Evolutionary conservation across 2,329 filamentous ascomycete species (phyloP), one percentile per base, ranked within the genome.

Genomic region (Erysiphe neolycopersici): DNA sequence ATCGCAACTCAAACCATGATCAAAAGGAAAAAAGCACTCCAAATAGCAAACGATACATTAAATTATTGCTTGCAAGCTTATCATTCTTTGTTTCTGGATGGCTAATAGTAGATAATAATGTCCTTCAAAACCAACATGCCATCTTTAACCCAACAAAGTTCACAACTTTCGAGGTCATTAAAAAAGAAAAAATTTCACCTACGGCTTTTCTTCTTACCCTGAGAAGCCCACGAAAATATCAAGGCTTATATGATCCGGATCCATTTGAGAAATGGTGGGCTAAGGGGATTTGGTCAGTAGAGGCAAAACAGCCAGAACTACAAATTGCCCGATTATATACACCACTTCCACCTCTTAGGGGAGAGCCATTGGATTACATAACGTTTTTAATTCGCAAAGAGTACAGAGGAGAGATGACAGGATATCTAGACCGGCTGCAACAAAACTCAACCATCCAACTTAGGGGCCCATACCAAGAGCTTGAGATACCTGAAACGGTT

Each of bases 281-380:
- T 38, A 65, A 70, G 45, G 78, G 79, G 4, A 67, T 91, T 37
- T 92, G 83, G 79, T 84, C 78, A 48, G 77, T 95, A 31, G 79
- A 94, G 62, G 74, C 93, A 55, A 93, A 92, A 62, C 89, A 95
- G 61, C 89, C 89, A 2, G 76, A 93, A 58, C 62, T 95, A 45
- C 85, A 94, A 60, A 92, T 98, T 52, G 81, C 82, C 38, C 65
- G 89, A 48, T 76, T 83, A 46, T 98, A 98, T 60, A 95, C 89
- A 4, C 84, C 87, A 0, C 64, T 98, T 0, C 87, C 83, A 0
- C 68, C 73, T 0, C 13, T 18, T 18, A 13, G 46, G 31, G 44
- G 48, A 8, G 52, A 58, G 32, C 52, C 58, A 30, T 50, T 57
- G 31, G 61, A 64, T 36, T 57, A 62, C 2, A 54, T 93, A 44